Conservation (phyloP, 257 asterid species). For the Verbena officinalis region DNA sequence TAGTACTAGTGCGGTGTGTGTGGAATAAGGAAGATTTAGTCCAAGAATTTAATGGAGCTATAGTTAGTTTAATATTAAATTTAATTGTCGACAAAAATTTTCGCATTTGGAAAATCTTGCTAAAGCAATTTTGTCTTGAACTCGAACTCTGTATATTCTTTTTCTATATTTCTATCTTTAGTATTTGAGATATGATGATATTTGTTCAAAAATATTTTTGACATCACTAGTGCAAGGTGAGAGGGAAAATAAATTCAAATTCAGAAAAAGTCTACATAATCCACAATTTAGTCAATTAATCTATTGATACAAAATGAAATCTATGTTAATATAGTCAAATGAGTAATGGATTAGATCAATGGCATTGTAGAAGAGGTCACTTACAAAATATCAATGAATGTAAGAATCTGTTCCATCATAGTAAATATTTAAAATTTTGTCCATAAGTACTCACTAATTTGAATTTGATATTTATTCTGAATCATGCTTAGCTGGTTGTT, state of each 20-base stretch:
- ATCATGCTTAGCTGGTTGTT: background rate
- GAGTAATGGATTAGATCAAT: background rate
- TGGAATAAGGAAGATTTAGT: background rate
- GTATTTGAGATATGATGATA: constrained; percentile 7
- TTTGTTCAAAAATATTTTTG: constrained; percentile 7
- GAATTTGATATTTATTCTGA: background rate
- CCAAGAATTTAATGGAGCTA: background rate
- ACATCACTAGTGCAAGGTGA: background rate
- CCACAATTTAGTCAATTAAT: background rate
- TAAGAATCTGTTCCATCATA: background rate
- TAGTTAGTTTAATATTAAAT: background rate
- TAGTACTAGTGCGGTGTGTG: too few relatives aligned
- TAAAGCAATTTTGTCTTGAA: background rate
- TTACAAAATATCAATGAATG: background rate
- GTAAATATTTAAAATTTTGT: background rate
- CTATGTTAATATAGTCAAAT: background rate
- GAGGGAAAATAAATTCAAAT: background rate
- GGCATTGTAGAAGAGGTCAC: background rate
- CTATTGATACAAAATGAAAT: background rate
- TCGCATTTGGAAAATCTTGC: background rate
- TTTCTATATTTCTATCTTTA: background rate
- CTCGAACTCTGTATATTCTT: background rate
- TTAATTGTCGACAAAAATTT: background rate
- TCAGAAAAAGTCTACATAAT: background rate
- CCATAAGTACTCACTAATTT: background rate